These are phyloP conservation scores for Boletus sensibilis DNA, from an alignment of 768 basidiomycete genomes.

Conservation along the genomic window DNA sequence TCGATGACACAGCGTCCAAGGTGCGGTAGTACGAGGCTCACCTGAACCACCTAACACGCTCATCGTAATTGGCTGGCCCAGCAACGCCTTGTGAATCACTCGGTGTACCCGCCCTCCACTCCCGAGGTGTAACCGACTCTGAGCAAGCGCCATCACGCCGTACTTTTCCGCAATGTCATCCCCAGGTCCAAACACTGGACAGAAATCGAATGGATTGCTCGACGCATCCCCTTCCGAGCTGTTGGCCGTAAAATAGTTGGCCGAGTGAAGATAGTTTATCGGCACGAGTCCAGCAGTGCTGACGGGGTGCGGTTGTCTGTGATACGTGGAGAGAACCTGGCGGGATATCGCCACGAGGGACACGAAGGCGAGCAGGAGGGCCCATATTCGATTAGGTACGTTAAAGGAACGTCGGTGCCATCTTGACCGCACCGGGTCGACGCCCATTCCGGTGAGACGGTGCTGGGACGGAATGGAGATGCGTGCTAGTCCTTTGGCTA, in stretches of 20 bases:
- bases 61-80: slow-evolving; percentile 85
- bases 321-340: slow-evolving; percentile 46
- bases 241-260: slow-evolving; percentile 27
- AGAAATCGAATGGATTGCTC: slow-evolving; percentile 82
- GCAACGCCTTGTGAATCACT: slow-evolving; percentile 78
- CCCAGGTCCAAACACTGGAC: slow-evolving; percentile 80
- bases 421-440: slow-evolving; percentile 48
- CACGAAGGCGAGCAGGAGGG: slow-evolving; percentile 54
- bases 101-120: slow-evolving; percentile 81
- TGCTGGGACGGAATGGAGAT: slow-evolving; percentile 49
- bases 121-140: slow-evolving; percentile 73
- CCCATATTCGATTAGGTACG: slow-evolving; percentile 69
- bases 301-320: slow-evolving; percentile 22
- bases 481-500: slow-evolving; percentile 50
- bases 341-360: slow-evolving; percentile 57
- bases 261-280: slow-evolving; percentile 80
- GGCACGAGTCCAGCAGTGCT: slow-evolving; percentile 53
- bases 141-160: slow-evolving; percentile 69
- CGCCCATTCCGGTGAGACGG: slow-evolving; percentile 43
- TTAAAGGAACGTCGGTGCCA: slow-evolving; percentile 57
- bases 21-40: slow-evolving; percentile 35
- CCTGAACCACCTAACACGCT: slow-evolving; percentile 88
- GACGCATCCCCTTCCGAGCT: slow-evolving; percentile 34
- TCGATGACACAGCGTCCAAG: neutral
- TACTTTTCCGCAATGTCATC: slow-evolving; percentile 81